Base-by-base conservation (phyloP, 148 eudicot species). In the Persicaria maculosa region DNA sequence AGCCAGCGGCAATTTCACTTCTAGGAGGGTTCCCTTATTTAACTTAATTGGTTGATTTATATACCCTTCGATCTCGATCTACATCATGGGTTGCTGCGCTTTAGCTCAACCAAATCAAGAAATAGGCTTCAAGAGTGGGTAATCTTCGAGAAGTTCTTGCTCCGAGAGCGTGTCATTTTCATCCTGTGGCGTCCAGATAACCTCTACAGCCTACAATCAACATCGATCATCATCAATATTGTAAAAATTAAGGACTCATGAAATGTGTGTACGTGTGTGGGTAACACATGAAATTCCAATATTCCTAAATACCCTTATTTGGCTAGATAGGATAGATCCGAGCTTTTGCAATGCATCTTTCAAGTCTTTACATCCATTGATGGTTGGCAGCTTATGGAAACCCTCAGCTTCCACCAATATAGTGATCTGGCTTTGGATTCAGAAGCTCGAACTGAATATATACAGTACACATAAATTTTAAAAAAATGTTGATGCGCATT, bases 321-420 rank as follows among this genome's bases (percentile, higher is more conserved):
- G 85, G 78, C 81, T 83, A 62, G 98, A 75, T 68, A 92, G 94
- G 74, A 91, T 88, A 55, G 97, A 85, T 9, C 83, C 94, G 71
- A 93, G 88, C 83, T 83, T 88, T 78, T 91, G 90, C 74, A 93
- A 58, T 64, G 97, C 94, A 73, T 88, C 94, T 77, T 89, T 20
- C 36, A 58, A 20, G 65, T n/a, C 65, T 58, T 58, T 8, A 20
- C 36, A 19, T 58, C 36, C 65, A 19, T 20, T 1, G 8, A 58
- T 58, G 2, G 31, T 20, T 7, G 65, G 65, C 7, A 58, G 22
- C 65, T 1, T 17, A 20, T 58, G 65, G 4, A 3, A 2, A 19
- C 65, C 31, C 7, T 19, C 10, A 44, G 94, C 98, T 79, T 89
- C 98, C 83, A 91, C 97, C 89, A 93, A 82, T 73, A 93, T 76